Conservation (phyloP, 2,329 filamentous ascomycete species). For the Fusarium sarcochroum region DNA sequence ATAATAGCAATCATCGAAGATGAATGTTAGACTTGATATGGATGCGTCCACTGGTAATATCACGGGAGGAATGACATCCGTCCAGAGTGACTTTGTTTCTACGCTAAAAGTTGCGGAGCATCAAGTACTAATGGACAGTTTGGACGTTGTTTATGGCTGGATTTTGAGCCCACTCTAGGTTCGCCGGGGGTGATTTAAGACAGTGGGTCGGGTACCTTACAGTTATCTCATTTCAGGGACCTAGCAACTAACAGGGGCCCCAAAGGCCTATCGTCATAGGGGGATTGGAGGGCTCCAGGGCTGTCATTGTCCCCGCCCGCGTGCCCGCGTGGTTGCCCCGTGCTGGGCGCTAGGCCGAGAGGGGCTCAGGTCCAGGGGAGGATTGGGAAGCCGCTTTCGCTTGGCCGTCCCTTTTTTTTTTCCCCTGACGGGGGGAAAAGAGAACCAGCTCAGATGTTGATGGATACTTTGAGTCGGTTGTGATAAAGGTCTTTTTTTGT, state of each 20-base stretch:
- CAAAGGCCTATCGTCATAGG: slow-evolving; percentile 22
- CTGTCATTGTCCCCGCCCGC: slow-evolving; percentile 30
- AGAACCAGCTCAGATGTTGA: slow-evolving; percentile 18
- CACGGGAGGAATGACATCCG: slow-evolving; percentile 1
- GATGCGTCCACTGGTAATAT: slow-evolving; percentile 11
- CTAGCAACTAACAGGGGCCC: slow-evolving; percentile 34
- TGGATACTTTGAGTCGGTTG: neutral
- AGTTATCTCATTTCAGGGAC: slow-evolving; percentile 44
- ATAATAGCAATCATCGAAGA: slow-evolving; percentile 14
- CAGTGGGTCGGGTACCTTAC: slow-evolving; percentile 39
- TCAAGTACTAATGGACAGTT: slow-evolving; percentile 11
- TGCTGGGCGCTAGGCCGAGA: slow-evolving; percentile 42
- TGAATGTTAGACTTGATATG: neutral
- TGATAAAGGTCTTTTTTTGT: neutral
- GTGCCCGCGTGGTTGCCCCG: slow-evolving; percentile 40
- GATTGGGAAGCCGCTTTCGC: slow-evolving; percentile 25
- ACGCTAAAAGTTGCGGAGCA: slow-evolving; percentile 18
- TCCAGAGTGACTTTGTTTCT: slow-evolving; percentile 15
- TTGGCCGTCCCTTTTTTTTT: slow-evolving; percentile 33
- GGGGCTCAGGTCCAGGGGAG: slow-evolving; percentile 34
- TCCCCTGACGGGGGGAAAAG: slow-evolving; percentile 47
- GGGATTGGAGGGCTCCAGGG: neutral
- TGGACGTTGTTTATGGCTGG: slow-evolving; percentile 20
- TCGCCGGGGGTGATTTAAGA: slow-evolving; percentile 3
- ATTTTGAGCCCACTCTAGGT: slow-evolving; percentile 26